Evolutionary conservation across 2,329 filamentous ascomycete genomes (phyloP), one percentile per base, ranked within the genome.

Genomic region (Aspergillus aculeatus): DNA sequence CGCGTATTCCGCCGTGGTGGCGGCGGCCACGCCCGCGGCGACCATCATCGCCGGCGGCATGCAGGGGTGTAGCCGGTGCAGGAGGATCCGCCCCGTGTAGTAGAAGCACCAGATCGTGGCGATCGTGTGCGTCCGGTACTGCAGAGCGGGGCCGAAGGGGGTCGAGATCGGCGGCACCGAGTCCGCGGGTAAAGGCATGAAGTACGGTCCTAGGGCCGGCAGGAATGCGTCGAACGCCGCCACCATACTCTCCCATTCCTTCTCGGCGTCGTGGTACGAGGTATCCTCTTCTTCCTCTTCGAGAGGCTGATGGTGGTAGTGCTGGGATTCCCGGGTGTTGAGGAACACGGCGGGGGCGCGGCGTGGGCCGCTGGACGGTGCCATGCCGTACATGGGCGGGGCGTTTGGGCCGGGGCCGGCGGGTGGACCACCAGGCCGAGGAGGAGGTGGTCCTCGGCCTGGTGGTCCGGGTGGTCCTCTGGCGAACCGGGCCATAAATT

Each of bases 1-100:
- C 1, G 92, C 90, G 74, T 86, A 90, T 0, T 78, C 78, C 3
- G 83, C 85, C 0, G 94, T 97, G 53, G 89, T 84, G 14, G 80
- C 80, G 0, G 92, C 91, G 10, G 90, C 87, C 64, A 96, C 83
- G 7, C 89, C 89, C 0, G 92, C 92, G 2, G 95, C 92, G 68
- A 92, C 85, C 86, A 96, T 92, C 38, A 92, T 90, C 9, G 93
- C 88, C 0, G 94, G 92, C 0, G 93, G 94, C 92, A 97, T 97
- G 24, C 85, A 85, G 0, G 95, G 95, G 66, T 97, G 93, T 1
- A 88, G 83, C 35, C 95, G 85, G 60, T 94, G 82, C n/a, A 95
- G 83, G 56, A 93, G 83, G 59, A 98, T 94, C 50, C 92, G 83
- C 0, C 89, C 88, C 81, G 94, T 91, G 75, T 96, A 90, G 73